A percentile compares a stretch with the other conserved stretches of the same genome.
Conservation (phyloP, 2,329 filamentous ascomycete species). For the Diplodia corticola region DNA sequence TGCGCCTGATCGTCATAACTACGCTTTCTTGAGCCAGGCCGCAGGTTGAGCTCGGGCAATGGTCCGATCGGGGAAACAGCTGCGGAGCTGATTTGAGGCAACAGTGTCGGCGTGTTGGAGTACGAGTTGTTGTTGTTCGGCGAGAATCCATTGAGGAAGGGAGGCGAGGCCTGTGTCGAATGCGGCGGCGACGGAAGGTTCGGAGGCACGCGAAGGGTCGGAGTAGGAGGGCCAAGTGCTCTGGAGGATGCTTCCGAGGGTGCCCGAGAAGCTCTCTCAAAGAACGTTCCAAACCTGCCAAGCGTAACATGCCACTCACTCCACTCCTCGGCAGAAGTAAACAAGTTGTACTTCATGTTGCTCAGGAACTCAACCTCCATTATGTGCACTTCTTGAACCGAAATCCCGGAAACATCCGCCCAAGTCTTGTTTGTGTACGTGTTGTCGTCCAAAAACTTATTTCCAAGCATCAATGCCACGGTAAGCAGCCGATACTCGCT, state of each 20-base stretch:
- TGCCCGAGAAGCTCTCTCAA: constrained; percentile 64
- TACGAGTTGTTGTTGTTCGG: constrained; percentile 46
- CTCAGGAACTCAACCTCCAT: constrained; percentile 99
- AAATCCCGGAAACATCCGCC: constrained; percentile 95
- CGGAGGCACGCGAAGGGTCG: constrained; percentile 43
- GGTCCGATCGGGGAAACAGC: constrained; percentile 46
- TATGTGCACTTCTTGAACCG: constrained; percentile 91
- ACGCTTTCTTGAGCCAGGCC: constrained; percentile 53
- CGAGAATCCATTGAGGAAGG: constrained; percentile 43
- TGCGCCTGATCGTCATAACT: constrained; percentile 56
- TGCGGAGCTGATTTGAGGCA: constrained; percentile 44
- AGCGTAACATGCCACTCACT: constrained; percentile 81
- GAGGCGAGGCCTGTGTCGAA: constrained; percentile 54
- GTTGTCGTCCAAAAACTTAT: constrained; percentile 98
- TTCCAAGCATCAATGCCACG: constrained; percentile 94
- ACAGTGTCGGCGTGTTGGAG: constrained; percentile 42
- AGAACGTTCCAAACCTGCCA: constrained; percentile 79
- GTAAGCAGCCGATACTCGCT: constrained; percentile 93
- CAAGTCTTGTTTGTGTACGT: constrained; percentile 99
- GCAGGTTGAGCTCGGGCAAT: constrained; percentile 44
- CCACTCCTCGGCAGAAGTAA: constrained; percentile 86
- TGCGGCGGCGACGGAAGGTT: constrained; percentile 54
- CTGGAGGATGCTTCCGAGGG: constrained; percentile 43
- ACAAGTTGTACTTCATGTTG: constrained; percentile 94
- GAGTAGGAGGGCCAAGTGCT: constrained; percentile 35